phyloP scores from a whole-genome alignment of 2,329 filamentous ascomycete species.

The Nannizziopsis arthrosporioides region DNA sequence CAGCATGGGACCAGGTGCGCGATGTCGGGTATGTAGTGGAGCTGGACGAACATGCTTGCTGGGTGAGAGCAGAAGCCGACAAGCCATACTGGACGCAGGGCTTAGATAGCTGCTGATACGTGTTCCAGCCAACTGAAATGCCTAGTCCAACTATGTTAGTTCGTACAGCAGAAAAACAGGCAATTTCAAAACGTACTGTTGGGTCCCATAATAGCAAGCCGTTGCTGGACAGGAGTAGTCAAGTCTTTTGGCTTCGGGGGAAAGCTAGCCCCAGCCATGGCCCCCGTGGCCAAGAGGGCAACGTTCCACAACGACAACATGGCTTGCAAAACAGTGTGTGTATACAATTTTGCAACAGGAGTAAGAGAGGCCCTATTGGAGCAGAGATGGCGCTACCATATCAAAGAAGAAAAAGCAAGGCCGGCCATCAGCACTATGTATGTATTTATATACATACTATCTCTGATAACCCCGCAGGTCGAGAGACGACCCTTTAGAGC shows the following conservation, averaged over 20 bases:
- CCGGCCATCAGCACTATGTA: background rate
- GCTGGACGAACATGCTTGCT: background rate
- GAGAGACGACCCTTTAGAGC: too few species aligned
- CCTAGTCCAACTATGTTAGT: background rate
- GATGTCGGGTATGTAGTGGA: conserved; percentile 1
- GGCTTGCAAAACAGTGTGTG: background rate
- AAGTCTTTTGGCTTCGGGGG: background rate
- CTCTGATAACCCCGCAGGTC: too few species aligned
- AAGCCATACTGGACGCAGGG: conserved; percentile 1
- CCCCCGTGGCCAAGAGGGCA: background rate
- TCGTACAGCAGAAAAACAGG: background rate
- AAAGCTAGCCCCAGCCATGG: background rate
- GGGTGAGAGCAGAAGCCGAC: conserved; percentile 1
- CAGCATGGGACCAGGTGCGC: background rate
- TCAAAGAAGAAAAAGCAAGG: background rate
- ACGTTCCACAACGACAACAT: background rate
- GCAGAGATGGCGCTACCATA: background rate
- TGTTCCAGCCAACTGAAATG: conserved; percentile 1
- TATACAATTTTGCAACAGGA: background rate
- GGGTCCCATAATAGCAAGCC: background rate
- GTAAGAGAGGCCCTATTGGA: background rate
- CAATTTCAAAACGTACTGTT: background rate
- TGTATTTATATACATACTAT: too few species aligned
- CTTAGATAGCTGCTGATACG: background rate
- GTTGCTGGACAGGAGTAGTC: background rate